phyloP scores from a whole-genome alignment of 2,329 filamentous ascomycete species.

The Penicillium brevicompactum region DNA sequence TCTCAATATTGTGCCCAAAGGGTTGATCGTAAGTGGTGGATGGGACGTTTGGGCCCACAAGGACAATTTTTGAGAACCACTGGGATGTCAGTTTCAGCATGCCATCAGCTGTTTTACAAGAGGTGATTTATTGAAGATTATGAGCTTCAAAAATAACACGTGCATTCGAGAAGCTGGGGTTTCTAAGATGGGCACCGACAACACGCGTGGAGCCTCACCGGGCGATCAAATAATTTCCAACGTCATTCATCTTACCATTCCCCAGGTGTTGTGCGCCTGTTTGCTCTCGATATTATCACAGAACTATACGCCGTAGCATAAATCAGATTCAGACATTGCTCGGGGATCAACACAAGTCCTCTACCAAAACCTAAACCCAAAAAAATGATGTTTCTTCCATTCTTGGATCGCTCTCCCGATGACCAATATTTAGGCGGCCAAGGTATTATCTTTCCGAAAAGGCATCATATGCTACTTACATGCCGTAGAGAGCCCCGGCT shows the following conservation, averaged over 20 bases:
- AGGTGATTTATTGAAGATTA: not conserved
- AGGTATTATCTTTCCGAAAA: no score
- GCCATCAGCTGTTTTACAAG: not conserved
- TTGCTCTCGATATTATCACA: no score
- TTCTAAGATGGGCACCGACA: no score
- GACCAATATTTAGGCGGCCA: not conserved
- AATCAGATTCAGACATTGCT: no score
- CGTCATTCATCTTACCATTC: no score
- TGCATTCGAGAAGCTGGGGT: not conserved
- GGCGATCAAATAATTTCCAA: no score
- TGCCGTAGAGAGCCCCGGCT: no score
- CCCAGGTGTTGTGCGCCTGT: no score
- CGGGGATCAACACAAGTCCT: not conserved
- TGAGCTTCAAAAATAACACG: not conserved
- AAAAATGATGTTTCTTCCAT: not conserved
- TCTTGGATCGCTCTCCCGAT: not conserved
- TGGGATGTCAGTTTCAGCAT: not conserved
- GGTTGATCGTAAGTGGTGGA: not conserved
- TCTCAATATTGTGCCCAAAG: not conserved
- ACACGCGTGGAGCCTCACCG: no score
- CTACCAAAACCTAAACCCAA: no score
- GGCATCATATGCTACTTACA: no score
- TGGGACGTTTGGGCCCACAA: not conserved
- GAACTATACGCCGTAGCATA: no score
- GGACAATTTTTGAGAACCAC: not conserved